Percentiles rank a stretch among this genome's conserved stretches.
Evolutionary conservation across 2,329 filamentous ascomycete genomes (phyloP).

Genomic region (Stagonosporopsis rhizophila): DNA sequence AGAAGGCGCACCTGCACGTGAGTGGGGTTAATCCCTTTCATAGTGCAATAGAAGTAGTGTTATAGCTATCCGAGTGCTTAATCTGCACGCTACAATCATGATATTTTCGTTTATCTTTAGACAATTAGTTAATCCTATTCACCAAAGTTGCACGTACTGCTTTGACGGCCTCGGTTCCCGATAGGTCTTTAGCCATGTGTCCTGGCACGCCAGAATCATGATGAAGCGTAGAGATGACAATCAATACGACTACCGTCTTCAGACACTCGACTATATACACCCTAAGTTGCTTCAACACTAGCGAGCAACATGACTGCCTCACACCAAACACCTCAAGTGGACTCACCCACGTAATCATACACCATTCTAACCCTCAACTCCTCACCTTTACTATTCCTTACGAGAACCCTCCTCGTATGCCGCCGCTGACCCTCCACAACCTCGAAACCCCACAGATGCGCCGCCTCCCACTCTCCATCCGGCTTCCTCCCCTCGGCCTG

Average conservation of each 20-base stretch:
- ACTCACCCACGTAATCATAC: slow-evolving; percentile 22
- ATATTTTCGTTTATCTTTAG: no score
- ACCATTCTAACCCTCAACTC: slow-evolving; percentile 20
- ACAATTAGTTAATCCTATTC: no score
- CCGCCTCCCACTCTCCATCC: slow-evolving; percentile 20
- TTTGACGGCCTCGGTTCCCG: no score
- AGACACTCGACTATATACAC: not conserved
- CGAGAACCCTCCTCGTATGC: slow-evolving; percentile 18
- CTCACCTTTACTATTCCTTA: slow-evolving; percentile 17
- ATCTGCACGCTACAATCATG: not conserved
- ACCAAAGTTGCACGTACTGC: no score
- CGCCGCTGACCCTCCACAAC: slow-evolving; percentile 16
- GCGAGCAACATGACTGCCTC: not conserved
- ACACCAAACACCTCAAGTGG: not conserved
- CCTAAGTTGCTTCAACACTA: not conserved
- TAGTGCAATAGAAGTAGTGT: no score
- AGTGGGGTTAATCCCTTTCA: no score
- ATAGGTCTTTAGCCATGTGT: not conserved
- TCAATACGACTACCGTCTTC: no score
- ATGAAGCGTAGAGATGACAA: not conserved
- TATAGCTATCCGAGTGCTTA: not conserved
- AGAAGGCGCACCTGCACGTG: no score
- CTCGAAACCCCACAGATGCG: slow-evolving; percentile 26
- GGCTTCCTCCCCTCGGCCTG: slow-evolving; percentile 20
- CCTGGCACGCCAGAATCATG: not conserved